Evolutionary conservation across 352 stramenopile species (phyloP).

Genomic region (Phytophthora pisi): DNA sequence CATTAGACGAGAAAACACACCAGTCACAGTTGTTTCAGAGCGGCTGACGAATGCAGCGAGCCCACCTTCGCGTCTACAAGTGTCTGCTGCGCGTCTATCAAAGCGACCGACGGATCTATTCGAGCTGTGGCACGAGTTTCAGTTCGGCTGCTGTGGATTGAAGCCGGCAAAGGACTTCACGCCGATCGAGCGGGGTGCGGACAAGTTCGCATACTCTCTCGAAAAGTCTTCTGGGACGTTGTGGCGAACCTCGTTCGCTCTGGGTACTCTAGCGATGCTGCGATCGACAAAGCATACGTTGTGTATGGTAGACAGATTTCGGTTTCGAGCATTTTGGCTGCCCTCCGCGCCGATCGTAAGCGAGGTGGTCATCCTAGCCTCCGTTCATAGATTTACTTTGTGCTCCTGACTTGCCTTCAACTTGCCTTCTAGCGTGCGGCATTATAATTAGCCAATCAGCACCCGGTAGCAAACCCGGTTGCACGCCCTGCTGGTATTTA

Average conservation of each 20-base stretch:
- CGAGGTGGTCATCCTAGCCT: no score
- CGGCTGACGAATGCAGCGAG: no score
- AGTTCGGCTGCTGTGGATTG: neutral
- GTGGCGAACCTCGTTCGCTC: neutral
- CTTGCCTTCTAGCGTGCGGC: no score
- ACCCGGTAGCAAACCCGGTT: no score
- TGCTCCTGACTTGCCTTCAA: no score
- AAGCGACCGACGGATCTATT: neutral
- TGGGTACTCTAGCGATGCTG: slow-evolving; percentile 11
- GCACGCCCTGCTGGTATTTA: no score
- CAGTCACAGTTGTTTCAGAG: no score
- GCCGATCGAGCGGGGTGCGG: neutral
- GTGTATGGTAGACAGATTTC: neutral
- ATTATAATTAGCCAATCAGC: no score
- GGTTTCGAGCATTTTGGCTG: no score
- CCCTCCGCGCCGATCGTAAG: no score
- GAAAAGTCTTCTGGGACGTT: neutral
- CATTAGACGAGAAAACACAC: neutral
- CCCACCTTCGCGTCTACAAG: no score
- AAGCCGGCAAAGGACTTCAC: neutral
- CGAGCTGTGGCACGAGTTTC: neutral
- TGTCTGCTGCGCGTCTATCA: neutral
- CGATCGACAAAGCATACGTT: slow-evolving; percentile 11
- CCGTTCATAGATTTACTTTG: no score
- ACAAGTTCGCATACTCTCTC: neutral